Conservation (phyloP, 306 rosid genomes). For the Ormosia semicastrata region DNA sequence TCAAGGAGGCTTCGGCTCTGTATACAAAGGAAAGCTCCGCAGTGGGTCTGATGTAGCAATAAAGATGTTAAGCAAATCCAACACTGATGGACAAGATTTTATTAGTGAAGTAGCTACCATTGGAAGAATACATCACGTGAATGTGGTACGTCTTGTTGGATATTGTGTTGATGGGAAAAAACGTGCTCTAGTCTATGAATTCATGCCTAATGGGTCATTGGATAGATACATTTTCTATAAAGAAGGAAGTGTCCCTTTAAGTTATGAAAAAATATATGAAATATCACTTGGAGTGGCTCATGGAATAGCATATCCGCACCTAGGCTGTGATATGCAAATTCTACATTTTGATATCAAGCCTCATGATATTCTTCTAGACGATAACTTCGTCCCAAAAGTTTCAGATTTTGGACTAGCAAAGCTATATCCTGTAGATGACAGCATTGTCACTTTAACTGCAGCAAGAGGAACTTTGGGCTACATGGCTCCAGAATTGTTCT, state of each 20-base stretch:
- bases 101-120: conserved; percentile 18
- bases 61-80: conserved; percentile 6
- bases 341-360: conserved; percentile 28
- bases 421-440: not conserved
- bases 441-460: not conserved
- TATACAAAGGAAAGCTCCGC: conserved; percentile 8
- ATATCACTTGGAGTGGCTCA: conserved; percentile 21
- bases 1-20: conserved; percentile 29
- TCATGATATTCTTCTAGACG: not conserved
- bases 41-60: conserved; percentile 23
- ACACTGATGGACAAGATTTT: conserved; percentile 27
- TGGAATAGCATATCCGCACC: conserved; percentile 25
- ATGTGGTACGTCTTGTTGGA: conserved; percentile 23
- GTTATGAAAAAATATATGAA: not conserved
- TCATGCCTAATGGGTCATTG: conserved; percentile 29
- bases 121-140: conserved; percentile 11
- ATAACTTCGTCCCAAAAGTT: conserved; percentile 11
- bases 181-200: conserved; percentile 21
- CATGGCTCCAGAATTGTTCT: conserved; percentile 22
- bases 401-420: conserved; percentile 33
- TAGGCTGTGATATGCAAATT: conserved; percentile 32
- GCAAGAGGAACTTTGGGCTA: conserved; percentile 30
- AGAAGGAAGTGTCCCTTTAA: not conserved
- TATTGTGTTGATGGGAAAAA: conserved; percentile 6
- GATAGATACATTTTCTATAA: conserved; percentile 20